A percentile compares a stretch with the other conserved stretches of the same genome.
phyloP scores from a whole-genome alignment of 139 green algal species.

The Pedinophyceae sp. region DNA sequence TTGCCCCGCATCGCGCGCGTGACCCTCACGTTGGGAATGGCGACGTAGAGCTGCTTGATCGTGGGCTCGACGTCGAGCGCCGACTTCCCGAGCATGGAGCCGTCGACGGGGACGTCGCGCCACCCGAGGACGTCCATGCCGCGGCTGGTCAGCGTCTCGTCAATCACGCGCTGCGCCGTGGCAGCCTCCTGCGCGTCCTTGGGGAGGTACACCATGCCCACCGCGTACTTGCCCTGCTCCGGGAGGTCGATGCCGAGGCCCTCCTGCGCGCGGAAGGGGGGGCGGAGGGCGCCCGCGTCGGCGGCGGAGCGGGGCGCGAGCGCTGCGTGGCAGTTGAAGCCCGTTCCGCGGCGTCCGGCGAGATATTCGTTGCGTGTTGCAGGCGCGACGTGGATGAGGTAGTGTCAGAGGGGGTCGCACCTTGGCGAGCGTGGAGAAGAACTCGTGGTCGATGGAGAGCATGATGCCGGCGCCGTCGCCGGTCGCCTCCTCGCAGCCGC shows the following conservation, averaged over 20 bases:
- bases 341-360: no score
- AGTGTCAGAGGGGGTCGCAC: no score
- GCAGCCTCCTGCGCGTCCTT: slow-evolving; percentile 34
- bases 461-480: slow-evolving; percentile 88
- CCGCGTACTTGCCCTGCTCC: slow-evolving; percentile 50
- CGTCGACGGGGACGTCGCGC: slow-evolving; percentile 71
- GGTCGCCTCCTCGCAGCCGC: slow-evolving; percentile 87
- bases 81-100: slow-evolving; percentile 50
- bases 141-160: slow-evolving; percentile 30
- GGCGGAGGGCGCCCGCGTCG: no score
- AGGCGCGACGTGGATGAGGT: no score
- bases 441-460: slow-evolving; percentile 69
- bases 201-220: slow-evolving; percentile 79
- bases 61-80: slow-evolving; percentile 61
- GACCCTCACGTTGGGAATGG: slow-evolving; percentile 20
- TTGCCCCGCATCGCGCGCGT: no score
- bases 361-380: no score
- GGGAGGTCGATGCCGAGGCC: no score
- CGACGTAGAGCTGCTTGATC: slow-evolving; percentile 77
- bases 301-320: no score
- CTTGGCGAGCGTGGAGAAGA: slow-evolving; percentile 44
- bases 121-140: slow-evolving; percentile 65
- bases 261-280: no score
- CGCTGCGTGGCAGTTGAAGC: no score
- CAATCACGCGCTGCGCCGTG: slow-evolving; percentile 35